phyloP scores from a whole-genome alignment of 345 rosid genomes.

The Arabis hirsuta region DNA sequence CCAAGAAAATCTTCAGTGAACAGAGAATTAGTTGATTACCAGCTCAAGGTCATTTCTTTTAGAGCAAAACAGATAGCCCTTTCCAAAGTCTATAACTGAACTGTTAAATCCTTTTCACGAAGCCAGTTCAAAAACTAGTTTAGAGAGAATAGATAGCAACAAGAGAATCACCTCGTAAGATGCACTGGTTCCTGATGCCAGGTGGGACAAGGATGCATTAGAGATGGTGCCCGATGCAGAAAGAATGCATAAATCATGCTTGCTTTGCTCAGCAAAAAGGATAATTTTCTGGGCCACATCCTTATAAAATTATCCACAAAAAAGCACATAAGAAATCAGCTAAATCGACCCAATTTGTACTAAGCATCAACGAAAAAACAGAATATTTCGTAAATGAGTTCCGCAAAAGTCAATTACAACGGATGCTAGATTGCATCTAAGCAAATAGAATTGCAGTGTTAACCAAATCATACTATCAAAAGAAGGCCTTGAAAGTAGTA shows the following conservation, averaged over 20 bases:
- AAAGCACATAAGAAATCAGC: conserved; percentile 29
- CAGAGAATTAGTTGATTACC: not conserved
- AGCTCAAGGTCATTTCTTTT: not conserved
- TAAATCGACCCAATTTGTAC: not conserved
- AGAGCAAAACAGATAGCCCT: conserved; percentile 2
- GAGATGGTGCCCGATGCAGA: conserved; percentile 91
- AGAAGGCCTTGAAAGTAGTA: not conserved
- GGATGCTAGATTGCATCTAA: too few species aligned
- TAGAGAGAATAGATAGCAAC: conserved; percentile 23
- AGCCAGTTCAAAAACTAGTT: conserved; percentile 15
- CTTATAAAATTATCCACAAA: conserved; percentile 50
- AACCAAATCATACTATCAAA: conserved; percentile 7
- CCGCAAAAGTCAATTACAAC: too few species aligned
- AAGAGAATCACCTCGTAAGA: conserved; percentile 71
- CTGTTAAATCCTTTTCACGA: not conserved
- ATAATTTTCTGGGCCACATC: conserved; percentile 80
- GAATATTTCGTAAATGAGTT: not conserved
- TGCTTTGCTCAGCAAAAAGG: conserved; percentile 75
- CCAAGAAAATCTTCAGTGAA: not conserved
- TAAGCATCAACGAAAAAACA: conserved; percentile 17
- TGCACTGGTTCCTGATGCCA: conserved; percentile 78
- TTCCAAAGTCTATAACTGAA: not conserved
- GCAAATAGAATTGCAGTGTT: not conserved
- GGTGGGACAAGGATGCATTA: conserved; percentile 79
- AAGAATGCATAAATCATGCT: conserved; percentile 76